phyloP scores from a whole-genome alignment of 345 rosid genomes.

The Corymbia maculata region DNA sequence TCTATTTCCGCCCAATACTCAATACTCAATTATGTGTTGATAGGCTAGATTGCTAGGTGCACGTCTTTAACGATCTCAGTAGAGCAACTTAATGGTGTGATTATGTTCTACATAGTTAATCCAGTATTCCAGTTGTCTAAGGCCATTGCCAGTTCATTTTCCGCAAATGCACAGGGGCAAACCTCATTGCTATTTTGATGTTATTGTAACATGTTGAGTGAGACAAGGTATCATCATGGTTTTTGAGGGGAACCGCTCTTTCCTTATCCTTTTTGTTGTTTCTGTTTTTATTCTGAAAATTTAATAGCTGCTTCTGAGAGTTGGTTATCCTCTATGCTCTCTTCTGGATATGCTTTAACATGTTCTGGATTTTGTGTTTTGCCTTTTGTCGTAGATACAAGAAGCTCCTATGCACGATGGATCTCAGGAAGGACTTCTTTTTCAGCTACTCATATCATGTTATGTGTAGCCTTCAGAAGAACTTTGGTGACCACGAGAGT shows the following conservation, averaged over 20 bases:
- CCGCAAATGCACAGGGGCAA: constrained; percentile 55
- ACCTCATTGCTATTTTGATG: constrained; percentile 55
- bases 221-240: constrained; percentile 59
- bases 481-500: constrained; percentile 34
- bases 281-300: background rate
- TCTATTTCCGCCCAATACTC: background rate
- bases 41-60: background rate
- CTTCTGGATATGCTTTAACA: constrained; percentile 2
- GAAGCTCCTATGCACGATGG: constrained; percentile 88
- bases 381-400: constrained; percentile 69
- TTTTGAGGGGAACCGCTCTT: constrained; percentile 24
- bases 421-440: constrained; percentile 95
- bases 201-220: constrained; percentile 35
- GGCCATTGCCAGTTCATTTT: constrained; percentile 46
- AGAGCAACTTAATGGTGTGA: constrained; percentile 1
- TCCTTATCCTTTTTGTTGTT: constrained; percentile 3
- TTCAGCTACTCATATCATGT: constrained; percentile 88
- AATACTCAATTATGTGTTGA: background rate
- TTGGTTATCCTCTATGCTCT: constrained; percentile 9
- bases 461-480: constrained; percentile 86
- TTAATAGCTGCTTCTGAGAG: background rate
- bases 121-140: constrained; percentile 22
- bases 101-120: constrained; percentile 20
- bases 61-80: constrained; percentile 6
- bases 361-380: constrained; percentile 12